Base-by-base conservation (phyloP, 768 basidiomycete species). In the Lepiota brunneoincarnata region DNA sequence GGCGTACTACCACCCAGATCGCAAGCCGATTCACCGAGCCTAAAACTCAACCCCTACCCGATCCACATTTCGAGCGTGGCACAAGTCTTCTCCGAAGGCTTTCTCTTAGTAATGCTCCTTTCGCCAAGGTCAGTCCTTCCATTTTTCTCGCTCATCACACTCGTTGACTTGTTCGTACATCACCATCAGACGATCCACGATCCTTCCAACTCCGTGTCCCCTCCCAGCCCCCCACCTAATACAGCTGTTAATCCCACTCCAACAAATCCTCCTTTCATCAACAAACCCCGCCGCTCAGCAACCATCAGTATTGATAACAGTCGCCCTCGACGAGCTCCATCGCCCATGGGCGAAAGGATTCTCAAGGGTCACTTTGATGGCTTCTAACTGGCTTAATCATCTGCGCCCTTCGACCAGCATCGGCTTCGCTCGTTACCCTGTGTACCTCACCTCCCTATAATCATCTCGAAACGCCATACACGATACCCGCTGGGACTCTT, bases 331-430 rank as follows among this genome's bases (percentile, higher is more conserved):
- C 75, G 83, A 57, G 89, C 87, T 2, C 91, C 90, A 17, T 91
- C 89, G 36, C 91, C 91, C 5, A 93, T 92, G 91, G 92, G 91
- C 58, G 91, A 93, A 71, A 78, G 91, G 55, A 92, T 93, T 56
- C 79, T 93, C 61, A 93, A 90, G 75, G 91, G 91, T 7, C 91
- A 93, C 62, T 93, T 93, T 61, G 91, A 93, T 64, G 87, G 91
- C 45, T 93, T 93, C 76, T 89, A 90, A 64, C 53, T 45, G 50
- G 35, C 54, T 41, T 17, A 23, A 37, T 51, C 44, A 36, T 17
- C 34, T 24, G 41, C 15, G n/a, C 11, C 45, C 42, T n/a, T 15
- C 26, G 20, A 20, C 26, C 15, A 24, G 11, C 34, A 31, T 31
- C 41, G 24, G 6, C 45, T 21, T 58, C 49, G 53, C 17, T 42